Conservation (phyloP, 106 monocot genomes). For the Dendrobium huoshanense region DNA sequence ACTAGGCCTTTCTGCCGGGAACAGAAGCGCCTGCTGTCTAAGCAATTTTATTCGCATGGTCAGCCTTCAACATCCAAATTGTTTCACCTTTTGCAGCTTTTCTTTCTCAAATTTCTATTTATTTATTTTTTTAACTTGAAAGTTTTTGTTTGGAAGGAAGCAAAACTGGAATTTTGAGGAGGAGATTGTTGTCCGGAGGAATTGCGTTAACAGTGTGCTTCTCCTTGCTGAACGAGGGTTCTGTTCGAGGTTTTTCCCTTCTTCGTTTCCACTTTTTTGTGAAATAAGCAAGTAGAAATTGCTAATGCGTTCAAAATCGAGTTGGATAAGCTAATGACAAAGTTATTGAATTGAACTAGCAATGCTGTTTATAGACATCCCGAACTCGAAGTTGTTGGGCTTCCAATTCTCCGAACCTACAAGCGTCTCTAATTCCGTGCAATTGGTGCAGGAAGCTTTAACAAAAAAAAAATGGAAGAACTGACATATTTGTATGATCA, state of each 20-base stretch:
- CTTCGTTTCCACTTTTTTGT: background rate
- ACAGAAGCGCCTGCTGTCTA: background rate
- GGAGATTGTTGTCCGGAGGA: conserved; percentile 36
- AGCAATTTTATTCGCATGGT: background rate
- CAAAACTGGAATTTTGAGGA: conserved; percentile 29
- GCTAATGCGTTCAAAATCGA: no score
- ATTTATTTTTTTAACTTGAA: background rate
- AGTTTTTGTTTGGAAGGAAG: conserved; percentile 18
- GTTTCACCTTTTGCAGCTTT: background rate
- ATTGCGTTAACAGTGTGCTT: conserved; percentile 42
- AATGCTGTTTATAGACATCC: no score
- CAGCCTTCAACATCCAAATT: background rate
- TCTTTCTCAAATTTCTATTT: background rate
- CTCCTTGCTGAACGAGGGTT: conserved; percentile 39
- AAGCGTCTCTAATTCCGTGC: no score
- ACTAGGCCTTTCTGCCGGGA: background rate
- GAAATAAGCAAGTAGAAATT: background rate
- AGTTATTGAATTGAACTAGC: no score
- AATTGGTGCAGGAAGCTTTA: no score
- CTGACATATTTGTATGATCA: no score
- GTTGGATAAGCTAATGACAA: no score
- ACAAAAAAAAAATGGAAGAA: no score
- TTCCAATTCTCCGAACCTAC: no score
- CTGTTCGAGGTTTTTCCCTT: conserved; percentile 37
- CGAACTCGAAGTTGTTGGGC: no score